Conservation (phyloP, 1,284 basidiomycete genomes). For the Sanghuangporus baumii region DNA sequence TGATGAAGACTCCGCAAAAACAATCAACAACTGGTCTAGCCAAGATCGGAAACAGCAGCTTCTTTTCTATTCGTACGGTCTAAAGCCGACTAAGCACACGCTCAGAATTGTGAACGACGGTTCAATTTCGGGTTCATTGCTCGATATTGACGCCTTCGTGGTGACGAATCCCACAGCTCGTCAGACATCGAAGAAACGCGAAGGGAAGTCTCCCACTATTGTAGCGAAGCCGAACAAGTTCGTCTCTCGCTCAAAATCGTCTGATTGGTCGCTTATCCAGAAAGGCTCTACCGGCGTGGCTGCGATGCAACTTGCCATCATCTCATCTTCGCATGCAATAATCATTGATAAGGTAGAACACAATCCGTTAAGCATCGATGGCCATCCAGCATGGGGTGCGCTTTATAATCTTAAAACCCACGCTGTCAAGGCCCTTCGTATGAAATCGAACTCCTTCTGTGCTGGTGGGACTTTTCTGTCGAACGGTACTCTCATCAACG, state of each 20-base stretch:
- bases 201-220: background rate
- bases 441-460: constrained; percentile 84
- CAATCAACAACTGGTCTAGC: constrained; percentile 43
- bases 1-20: constrained; percentile 43
- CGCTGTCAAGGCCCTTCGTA: constrained; percentile 53
- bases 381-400: constrained; percentile 75
- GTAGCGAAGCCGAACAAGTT: constrained; percentile 19
- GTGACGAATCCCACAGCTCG: constrained; percentile 35
- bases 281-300: constrained; percentile 70
- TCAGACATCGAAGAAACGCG: background rate
- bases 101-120: constrained; percentile 59
- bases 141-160: constrained; percentile 63
- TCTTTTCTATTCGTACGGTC: constrained; percentile 54
- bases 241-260: constrained; percentile 11
- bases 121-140: constrained; percentile 33
- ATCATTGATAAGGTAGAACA: constrained; percentile 83
- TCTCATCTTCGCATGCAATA: constrained; percentile 66
- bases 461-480: constrained; percentile 74
- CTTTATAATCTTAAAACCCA: constrained; percentile 66
- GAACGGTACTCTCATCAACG: constrained; percentile 71
- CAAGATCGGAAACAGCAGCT: constrained; percentile 49
- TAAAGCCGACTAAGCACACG: constrained; percentile 48
- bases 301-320: constrained; percentile 74
- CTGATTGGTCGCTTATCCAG: constrained; percentile 45
- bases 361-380: constrained; percentile 66